phyloP scores from a whole-genome alignment of 345 rosid species.

The Euphorbia peplus region DNA sequence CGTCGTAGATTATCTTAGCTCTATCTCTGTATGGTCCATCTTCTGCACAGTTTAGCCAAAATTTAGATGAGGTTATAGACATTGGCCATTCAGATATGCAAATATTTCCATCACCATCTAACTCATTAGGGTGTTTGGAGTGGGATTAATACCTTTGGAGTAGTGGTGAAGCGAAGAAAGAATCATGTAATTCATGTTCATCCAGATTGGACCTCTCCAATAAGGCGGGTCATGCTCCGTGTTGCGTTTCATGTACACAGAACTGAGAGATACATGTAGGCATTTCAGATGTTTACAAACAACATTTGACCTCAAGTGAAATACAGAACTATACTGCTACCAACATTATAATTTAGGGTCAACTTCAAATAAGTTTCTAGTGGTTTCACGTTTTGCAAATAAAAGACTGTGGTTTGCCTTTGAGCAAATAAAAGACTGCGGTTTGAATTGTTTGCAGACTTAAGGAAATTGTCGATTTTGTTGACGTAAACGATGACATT shows the following conservation, averaged over 20 bases:
- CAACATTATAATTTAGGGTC: too few relatives aligned
- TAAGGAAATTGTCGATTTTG: too few relatives aligned
- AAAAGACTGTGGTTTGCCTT: too few relatives aligned
- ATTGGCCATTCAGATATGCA: neutral
- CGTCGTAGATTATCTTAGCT: constrained; percentile 56
- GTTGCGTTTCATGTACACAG: constrained; percentile 87
- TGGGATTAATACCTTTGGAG: constrained; percentile 48
- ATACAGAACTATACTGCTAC: too few relatives aligned
- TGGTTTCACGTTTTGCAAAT: too few relatives aligned
- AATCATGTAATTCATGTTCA: constrained; percentile 88
- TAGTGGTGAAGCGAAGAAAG: constrained; percentile 82
- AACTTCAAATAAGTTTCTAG: too few relatives aligned
- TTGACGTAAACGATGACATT: too few relatives aligned
- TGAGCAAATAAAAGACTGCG: too few relatives aligned
- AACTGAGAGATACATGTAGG: constrained; percentile 36
- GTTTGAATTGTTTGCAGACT: too few relatives aligned
- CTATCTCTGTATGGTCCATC: constrained; percentile 68
- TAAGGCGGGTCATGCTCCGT: constrained; percentile 88
- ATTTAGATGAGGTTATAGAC: constrained; percentile 1
- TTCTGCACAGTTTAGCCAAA: constrained; percentile 35
- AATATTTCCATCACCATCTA: neutral
- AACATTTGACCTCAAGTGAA: neutral
- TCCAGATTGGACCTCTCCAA: constrained; percentile 97
- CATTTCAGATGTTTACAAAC: neutral
- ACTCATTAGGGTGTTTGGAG: neutral